Evolutionary conservation across 169 alveolate species (phyloP).

Genomic region (Eimeria sp.): DNA sequence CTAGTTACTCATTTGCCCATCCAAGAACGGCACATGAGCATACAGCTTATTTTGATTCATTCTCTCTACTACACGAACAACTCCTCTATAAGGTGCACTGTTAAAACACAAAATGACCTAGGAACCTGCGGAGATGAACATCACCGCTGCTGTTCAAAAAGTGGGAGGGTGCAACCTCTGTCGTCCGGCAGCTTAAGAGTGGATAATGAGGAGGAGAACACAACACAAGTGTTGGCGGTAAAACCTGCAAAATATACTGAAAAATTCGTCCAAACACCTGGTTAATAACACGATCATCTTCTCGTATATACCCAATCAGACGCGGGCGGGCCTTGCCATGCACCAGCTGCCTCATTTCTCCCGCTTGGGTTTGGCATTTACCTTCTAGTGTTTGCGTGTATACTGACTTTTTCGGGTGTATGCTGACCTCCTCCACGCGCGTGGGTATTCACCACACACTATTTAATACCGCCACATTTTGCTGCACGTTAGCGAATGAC

Average conservation of each 20-base stretch:
- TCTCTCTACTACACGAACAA: too few species aligned
- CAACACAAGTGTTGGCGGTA: background rate
- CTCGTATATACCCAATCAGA: background rate
- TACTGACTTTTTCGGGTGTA: too few species aligned
- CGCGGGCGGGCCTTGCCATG: background rate
- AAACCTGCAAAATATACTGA: background rate
- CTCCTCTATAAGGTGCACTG: background rate
- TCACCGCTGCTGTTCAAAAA: background rate
- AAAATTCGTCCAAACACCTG: background rate
- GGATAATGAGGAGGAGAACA: background rate
- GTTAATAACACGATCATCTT: too few species aligned
- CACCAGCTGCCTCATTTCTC: background rate
- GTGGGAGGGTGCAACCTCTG: background rate
- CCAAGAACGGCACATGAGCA: too few species aligned
- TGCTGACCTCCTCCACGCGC: too few species aligned
- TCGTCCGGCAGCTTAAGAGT: background rate
- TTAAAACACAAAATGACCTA: background rate
- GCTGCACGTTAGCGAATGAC: background rate
- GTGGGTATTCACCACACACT: too few species aligned
- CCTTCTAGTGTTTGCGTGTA: background rate
- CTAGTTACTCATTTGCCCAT: too few species aligned
- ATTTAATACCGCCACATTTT: too few species aligned
- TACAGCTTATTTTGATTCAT: too few species aligned
- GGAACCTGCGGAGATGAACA: background rate
- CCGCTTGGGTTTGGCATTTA: background rate